These are phyloP conservation scores for Aspergillus carlsbadensis DNA, from an alignment of 495 filamentous ascomycete genomes.

Conservation along the genomic window DNA sequence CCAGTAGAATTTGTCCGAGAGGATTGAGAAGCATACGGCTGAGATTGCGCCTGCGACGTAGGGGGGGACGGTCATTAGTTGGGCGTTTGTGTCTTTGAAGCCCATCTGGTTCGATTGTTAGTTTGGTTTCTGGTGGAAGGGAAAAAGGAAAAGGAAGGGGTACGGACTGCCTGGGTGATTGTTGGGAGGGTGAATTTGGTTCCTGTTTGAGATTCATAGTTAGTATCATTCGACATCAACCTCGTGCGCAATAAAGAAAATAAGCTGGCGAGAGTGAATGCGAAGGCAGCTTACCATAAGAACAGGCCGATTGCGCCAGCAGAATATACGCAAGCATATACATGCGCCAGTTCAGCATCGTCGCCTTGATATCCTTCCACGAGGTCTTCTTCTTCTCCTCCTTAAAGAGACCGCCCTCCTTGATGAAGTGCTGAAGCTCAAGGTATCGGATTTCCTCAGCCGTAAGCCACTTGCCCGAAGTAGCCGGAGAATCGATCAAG, in stretches of 20 bases:
- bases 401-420: conserved; percentile 26
- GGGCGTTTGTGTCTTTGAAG: conserved; percentile 28
- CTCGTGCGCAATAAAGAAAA: too few relatives aligned
- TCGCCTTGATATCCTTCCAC: conserved; percentile 23
- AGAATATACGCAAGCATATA: conserved; percentile 31
- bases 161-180: neutral
- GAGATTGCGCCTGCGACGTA: conserved; percentile 34
- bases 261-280: too few relatives aligned
- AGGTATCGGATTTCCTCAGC: conserved; percentile 27
- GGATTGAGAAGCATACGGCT: conserved; percentile 27
- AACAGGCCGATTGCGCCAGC: conserved; percentile 25
- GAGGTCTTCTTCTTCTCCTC: conserved; percentile 21
- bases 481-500: conserved; percentile 23
- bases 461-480: conserved; percentile 23
- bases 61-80: conserved; percentile 32
- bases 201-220: too few relatives aligned
- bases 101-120: conserved; percentile 34
- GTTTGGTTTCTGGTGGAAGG: conserved; percentile 23
- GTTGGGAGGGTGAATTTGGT: too few relatives aligned
- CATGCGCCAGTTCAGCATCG: conserved; percentile 28
- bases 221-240: too few relatives aligned
- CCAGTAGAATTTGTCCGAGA: conserved; percentile 40
- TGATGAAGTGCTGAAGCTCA: conserved; percentile 28
- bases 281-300: conserved; percentile 24
- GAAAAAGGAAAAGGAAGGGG: neutral